Percentiles rank a stretch among this genome's conserved stretches.
Conservation (phyloP, 1,284 basidiomycete genomes). For the Melampsora allii-populina region DNA sequence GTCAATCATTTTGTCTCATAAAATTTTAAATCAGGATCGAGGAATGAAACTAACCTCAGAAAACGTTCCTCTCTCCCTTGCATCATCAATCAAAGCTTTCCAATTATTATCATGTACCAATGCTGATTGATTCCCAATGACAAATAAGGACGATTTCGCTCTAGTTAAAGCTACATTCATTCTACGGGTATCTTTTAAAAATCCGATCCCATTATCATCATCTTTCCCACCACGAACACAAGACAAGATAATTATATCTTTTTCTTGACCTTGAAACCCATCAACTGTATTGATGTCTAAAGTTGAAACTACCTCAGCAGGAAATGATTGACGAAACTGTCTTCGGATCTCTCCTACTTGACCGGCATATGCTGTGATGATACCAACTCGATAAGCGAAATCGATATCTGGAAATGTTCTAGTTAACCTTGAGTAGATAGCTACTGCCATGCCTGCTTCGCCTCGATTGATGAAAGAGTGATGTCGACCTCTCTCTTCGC, state of each 20-base stretch:
- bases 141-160: slow-evolving; percentile 87
- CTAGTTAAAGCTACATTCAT: slow-evolving; percentile 98
- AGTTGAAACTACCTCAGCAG: slow-evolving; percentile 65
- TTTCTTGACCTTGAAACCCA: slow-evolving; percentile 97
- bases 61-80: slow-evolving; percentile 15
- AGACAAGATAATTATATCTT: slow-evolving; percentile 91
- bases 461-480: slow-evolving; percentile 74
- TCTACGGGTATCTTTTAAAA: slow-evolving; percentile 65
- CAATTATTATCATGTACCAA: slow-evolving; percentile 59
- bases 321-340: slow-evolving; percentile 70
- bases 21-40: neutral
- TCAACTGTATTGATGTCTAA: slow-evolving; percentile 98
- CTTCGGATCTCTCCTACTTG: slow-evolving; percentile 76
- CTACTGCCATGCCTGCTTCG: slow-evolving; percentile 74
- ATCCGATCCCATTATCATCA: slow-evolving; percentile 58
- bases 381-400: slow-evolving; percentile 74
- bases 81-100: slow-evolving; percentile 60
- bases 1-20: neutral
- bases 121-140: slow-evolving; percentile 70
- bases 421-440: slow-evolving; percentile 71
- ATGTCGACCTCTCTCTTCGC: slow-evolving; percentile 53
- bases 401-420: slow-evolving; percentile 60
- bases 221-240: slow-evolving; percentile 70
- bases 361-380: slow-evolving; percentile 83
- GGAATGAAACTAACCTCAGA: slow-evolving; percentile 19